Evolutionary conservation across 108 stramenopile genomes (phyloP).

Genomic region (Conticribra guillardii): DNA sequence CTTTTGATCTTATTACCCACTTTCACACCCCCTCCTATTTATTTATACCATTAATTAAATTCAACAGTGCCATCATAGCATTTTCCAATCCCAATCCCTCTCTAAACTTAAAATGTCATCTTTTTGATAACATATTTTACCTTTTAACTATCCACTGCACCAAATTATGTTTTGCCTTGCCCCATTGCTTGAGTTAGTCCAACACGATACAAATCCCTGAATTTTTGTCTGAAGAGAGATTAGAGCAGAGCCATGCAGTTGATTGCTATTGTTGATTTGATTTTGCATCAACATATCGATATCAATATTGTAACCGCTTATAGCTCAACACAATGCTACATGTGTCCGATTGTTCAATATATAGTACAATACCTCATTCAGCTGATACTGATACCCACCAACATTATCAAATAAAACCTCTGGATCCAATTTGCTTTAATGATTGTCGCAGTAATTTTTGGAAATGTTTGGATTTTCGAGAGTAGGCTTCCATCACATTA

Average conservation of each 20-base stretch:
- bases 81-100: constrained; percentile 25
- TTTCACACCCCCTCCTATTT: constrained; percentile 15
- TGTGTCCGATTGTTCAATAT: constrained; percentile 26
- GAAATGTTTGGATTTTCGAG: not conserved
- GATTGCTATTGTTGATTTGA: not conserved
- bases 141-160: constrained; percentile 34
- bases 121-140: constrained; percentile 24
- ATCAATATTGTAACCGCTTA: constrained; percentile 39
- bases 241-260: constrained; percentile 8
- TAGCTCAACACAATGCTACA: constrained; percentile 44
- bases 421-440: constrained; percentile 15
- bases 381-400: constrained; percentile 41
- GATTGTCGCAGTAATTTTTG: constrained; percentile 6
- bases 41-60: constrained; percentile 11
- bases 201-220: constrained; percentile 41
- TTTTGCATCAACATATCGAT: not conserved
- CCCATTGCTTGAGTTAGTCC: constrained; percentile 25
- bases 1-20: not conserved
- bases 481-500: not conserved
- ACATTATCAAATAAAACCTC: constrained; percentile 44
- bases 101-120: no score
- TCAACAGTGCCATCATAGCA: constrained; percentile 11
- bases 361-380: constrained; percentile 35
- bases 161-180: constrained; percentile 20
- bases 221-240: constrained; percentile 27